Conservation (phyloP, 352 stramenopile species). For the Globisporangium spinosum region DNA sequence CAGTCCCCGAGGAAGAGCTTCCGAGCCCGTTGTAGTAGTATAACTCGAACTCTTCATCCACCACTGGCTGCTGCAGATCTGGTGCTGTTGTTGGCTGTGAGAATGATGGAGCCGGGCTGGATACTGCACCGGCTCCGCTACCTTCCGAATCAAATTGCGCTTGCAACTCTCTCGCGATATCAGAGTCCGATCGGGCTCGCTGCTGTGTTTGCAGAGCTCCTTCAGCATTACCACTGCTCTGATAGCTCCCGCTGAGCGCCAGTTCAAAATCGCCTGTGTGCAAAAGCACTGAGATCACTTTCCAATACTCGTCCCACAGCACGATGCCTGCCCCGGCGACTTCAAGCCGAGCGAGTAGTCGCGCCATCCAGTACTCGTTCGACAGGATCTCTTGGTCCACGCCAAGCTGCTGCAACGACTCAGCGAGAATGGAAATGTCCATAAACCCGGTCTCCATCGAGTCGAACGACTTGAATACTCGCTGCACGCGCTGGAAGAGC, state of each 20-base stretch:
- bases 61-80: not conserved
- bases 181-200: slow-evolving; percentile 58
- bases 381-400: slow-evolving; percentile 43
- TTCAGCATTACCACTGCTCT: slow-evolving; percentile 7
- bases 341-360: slow-evolving; percentile 51
- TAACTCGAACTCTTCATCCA: slow-evolving; percentile 27
- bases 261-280: slow-evolving; percentile 67
- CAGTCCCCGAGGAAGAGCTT: not conserved
- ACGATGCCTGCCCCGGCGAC: slow-evolving; percentile 85
- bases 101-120: not conserved
- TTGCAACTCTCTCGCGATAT: slow-evolving; percentile 66
- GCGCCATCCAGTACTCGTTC: slow-evolving; percentile 67
- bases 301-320: slow-evolving; percentile 93
- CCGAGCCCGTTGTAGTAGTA: slow-evolving; percentile 49
- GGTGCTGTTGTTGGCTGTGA: not conserved
- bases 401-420: slow-evolving; percentile 68
- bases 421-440: slow-evolving; percentile 43
- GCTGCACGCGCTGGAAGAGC: slow-evolving; percentile 83
- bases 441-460: slow-evolving; percentile 89
- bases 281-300: slow-evolving; percentile 71
- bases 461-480: slow-evolving; percentile 89
- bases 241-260: slow-evolving; percentile 50
- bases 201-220: not conserved
- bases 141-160: slow-evolving; percentile 71
- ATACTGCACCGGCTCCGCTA: not conserved